Evolutionary conservation across 1,284 basidiomycete species (phyloP).

Genomic region (Cryptococcus amylolentus): DNA sequence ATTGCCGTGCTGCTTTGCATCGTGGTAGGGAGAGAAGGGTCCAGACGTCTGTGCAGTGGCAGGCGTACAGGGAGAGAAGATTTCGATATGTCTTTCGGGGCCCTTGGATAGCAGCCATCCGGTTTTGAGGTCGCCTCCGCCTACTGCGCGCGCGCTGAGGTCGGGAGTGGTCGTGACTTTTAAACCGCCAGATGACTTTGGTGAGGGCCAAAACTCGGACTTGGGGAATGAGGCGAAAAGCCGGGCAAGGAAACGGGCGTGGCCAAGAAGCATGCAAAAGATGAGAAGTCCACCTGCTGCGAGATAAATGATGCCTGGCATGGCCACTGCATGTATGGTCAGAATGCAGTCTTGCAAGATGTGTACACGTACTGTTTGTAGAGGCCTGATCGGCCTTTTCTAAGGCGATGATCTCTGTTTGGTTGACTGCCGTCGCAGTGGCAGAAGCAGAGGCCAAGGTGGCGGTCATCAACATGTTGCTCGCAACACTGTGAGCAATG

Average conservation of each 20-base stretch:
- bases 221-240: conserved; percentile 32
- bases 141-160: conserved; percentile 11
- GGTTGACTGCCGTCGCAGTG: conserved; percentile 4
- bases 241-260: conserved; percentile 44
- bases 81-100: neutral
- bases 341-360: neutral
- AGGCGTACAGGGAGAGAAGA: neutral
- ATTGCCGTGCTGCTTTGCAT: neutral
- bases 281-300: conserved; percentile 27
- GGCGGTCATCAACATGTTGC: neutral
- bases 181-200: no score
- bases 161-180: no score
- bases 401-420: conserved; percentile 9
- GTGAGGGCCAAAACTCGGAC: no score
- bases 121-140: conserved; percentile 29
- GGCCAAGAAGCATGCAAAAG: conserved; percentile 32
- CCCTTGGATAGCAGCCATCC: conserved; percentile 30
- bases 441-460: neutral
- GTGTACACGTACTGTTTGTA: conserved; percentile 11
- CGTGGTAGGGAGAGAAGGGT: neutral
- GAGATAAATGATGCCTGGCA: conserved; percentile 28
- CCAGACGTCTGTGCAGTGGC: neutral
- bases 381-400: conserved; percentile 11
- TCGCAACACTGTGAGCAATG: conserved; percentile 7
- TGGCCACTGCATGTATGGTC: conserved; percentile 11